A percentile compares a stretch with the other conserved stretches of the same genome.
Conservation (phyloP, 257 asterid genomes). For the Dorcoceras hygrometricum region DNA sequence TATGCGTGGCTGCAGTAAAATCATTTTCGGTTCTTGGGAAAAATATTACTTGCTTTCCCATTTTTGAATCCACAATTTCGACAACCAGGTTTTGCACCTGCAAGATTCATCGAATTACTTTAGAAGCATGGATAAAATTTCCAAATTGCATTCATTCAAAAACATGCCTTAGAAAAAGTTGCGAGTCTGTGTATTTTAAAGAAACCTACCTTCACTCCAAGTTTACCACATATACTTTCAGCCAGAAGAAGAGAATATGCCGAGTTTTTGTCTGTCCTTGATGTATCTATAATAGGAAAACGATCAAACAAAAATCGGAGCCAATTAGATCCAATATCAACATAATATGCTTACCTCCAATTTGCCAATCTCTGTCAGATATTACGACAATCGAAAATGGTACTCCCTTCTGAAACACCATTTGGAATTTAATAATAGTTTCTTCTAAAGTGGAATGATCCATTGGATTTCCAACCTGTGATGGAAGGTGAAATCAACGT, state of each 20-base stretch:
- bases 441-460: slow-evolving; percentile 72
- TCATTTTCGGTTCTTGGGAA: slow-evolving; percentile 1
- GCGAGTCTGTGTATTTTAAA: background rate
- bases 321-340: slow-evolving; percentile 16
- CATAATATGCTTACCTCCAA: slow-evolving; percentile 62
- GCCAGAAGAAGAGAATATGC: slow-evolving; percentile 95
- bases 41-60: slow-evolving; percentile 79
- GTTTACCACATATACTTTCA: slow-evolving; percentile 73
- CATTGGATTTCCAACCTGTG: slow-evolving; percentile 92
- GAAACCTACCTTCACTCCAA: slow-evolving; percentile 68
- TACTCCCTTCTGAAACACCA: slow-evolving; percentile 46
- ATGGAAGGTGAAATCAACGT: slow-evolving; percentile 13
- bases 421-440: slow-evolving; percentile 57
- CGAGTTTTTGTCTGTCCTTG: slow-evolving; percentile 88
- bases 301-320: background rate
- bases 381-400: slow-evolving; percentile 84
- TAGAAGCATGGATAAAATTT: background rate
- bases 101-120: background rate
- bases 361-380: slow-evolving; percentile 86
- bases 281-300: slow-evolving; percentile 46
- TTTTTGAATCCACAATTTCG: slow-evolving; percentile 80
- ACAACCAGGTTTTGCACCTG: slow-evolving; percentile 96
- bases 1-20: background rate
- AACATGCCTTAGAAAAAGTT: background rate
- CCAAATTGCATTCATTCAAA: background rate